A percentile compares a stretch with the other conserved stretches of the same genome.
Evolutionary conservation across 1,139 yeast species (phyloP).

Genomic region (Yamadazyma friedrichii): DNA sequence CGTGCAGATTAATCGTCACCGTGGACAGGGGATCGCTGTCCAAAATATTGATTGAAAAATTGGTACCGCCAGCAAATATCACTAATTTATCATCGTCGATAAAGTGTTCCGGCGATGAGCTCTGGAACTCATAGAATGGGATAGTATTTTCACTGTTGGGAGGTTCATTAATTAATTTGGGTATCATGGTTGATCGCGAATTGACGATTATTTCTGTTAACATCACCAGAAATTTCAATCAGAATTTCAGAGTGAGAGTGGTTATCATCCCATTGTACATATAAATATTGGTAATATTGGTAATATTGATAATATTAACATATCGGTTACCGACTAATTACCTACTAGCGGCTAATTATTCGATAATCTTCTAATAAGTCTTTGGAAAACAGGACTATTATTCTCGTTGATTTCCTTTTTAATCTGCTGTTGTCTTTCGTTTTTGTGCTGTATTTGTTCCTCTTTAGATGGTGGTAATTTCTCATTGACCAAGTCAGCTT

Average conservation of each 20-base stretch:
- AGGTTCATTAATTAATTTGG: slow-evolving; percentile 19
- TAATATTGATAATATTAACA: neutral
- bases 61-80: slow-evolving; percentile 38
- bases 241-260: neutral
- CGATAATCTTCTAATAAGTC: slow-evolving; percentile 42
- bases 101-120: slow-evolving; percentile 41
- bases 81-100: slow-evolving; percentile 44
- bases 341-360: slow-evolving; percentile 14
- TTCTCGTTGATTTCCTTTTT: slow-evolving; percentile 42
- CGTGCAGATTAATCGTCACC: slow-evolving; percentile 12
- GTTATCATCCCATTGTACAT: neutral
- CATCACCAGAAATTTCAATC: no score
- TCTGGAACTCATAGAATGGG: slow-evolving; percentile 30
- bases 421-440: slow-evolving; percentile 40
- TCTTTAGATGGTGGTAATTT: slow-evolving; percentile 82
- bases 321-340: no score
- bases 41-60: slow-evolving; percentile 16
- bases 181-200: slow-evolving; percentile 2
- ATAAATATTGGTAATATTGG: no score
- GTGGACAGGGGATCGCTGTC: slow-evolving; percentile 20
- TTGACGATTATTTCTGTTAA: neutral
- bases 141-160: slow-evolving; percentile 47
- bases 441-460: slow-evolving; percentile 48
- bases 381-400: slow-evolving; percentile 40
- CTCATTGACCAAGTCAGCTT: slow-evolving; percentile 82